Base-by-base conservation (phyloP, 169 alveolate genomes). In the Amoebophrya sp. region DNA sequence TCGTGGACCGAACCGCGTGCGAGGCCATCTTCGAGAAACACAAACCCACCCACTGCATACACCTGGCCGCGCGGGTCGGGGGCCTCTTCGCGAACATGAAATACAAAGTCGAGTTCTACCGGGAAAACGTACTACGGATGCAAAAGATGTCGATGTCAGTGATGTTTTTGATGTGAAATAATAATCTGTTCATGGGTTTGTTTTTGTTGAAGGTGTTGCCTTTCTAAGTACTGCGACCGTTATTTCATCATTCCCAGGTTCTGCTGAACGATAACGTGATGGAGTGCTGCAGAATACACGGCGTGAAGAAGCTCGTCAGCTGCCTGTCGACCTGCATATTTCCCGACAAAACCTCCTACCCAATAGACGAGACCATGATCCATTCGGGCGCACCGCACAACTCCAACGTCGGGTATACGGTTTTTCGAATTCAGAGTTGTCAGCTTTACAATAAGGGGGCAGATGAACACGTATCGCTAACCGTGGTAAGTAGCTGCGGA, bases 41-140 rank as follows among this genome's bases (percentile, higher is more conserved):
- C 32, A 94, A 89, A 77, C 95, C 95, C 3, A 92, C 77, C 10
- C 94, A 94, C 39, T n/a, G 92, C 55, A 89, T 94, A 35, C 95
- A 94, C 47, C 91, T 94, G 41, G 95, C 95, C 18, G 95, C 95
- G 41, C 77, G 92, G 32, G 95, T 94, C 39, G 95, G 95, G 40
- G 95, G 95, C 14, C 94, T 94, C 35, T 94, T 92, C 90, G 95
- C 93, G 23, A 94, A 94, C 88, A 94, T 93, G 95, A 40, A 35
- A n/a, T 90, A 94, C 91, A 93, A 94, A 54, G 95, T 92, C 54
- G 83, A 66, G 83, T 66, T 66, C 83, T 66, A 66, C 83, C 1
- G 83, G 35, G 83, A 66, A 66, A 66, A 66, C 83, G 35, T 41
- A 41, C 54, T 12, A n/a, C n/a, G n/a, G n/a, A n/a, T n/a, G n/a